Evolutionary conservation across 306 rosid species (phyloP).

Genomic region (Pyrus pyrifolia): DNA sequence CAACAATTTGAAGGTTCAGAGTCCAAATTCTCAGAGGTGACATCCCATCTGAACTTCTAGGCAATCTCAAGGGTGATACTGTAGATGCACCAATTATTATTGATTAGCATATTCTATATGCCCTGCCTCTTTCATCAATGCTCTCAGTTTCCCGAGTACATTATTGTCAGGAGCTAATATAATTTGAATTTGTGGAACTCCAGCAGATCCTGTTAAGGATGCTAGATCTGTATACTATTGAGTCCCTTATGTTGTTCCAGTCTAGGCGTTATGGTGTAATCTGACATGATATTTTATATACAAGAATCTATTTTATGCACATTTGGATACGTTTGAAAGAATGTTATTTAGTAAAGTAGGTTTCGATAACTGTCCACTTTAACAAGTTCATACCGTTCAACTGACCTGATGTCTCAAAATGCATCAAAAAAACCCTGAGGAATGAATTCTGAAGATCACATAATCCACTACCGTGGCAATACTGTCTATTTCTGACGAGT

Average conservation of each 20-base stretch:
- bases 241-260: not conserved
- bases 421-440: not conserved
- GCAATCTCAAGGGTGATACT: constrained; percentile 18
- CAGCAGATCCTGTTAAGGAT: not conserved
- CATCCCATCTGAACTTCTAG: constrained; percentile 32
- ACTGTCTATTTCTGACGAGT: not conserved
- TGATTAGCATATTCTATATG: constrained; percentile 8
- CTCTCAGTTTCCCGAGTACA: not conserved
- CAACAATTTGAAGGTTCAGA: constrained; percentile 37
- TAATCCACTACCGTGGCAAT: not conserved
- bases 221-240: not conserved
- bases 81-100: constrained; percentile 26
- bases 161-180: not conserved
- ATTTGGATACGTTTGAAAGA: not conserved
- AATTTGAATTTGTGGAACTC: not conserved
- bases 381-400: not conserved
- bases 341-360: not conserved
- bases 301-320: not conserved
- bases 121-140: not conserved
- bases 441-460: not conserved
- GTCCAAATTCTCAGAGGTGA: constrained; percentile 73
- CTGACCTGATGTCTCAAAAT: not conserved
- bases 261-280: not conserved
- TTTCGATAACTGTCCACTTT: not conserved
- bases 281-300: not conserved